A percentile compares a stretch with the other conserved stretches of the same genome.
Conservation (phyloP, 179 eudicot species). For the Camellia oleifera region DNA sequence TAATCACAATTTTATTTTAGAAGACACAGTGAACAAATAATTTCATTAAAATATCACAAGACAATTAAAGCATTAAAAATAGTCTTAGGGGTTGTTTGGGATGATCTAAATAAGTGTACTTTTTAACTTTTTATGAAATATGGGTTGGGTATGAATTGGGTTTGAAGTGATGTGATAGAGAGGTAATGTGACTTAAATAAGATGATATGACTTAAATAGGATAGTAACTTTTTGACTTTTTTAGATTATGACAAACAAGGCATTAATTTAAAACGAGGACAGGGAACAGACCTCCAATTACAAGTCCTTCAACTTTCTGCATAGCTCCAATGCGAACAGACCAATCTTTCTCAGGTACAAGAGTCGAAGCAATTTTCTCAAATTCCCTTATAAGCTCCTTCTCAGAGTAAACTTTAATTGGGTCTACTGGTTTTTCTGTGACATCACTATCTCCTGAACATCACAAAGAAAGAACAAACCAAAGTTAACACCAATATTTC, state of each 20-base stretch:
- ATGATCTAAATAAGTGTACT: too few relatives aligned
- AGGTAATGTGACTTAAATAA: too few relatives aligned
- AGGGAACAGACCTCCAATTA: constrained; percentile 75
- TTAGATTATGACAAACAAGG: too few relatives aligned
- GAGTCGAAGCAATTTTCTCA: constrained; percentile 81
- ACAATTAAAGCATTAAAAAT: not conserved
- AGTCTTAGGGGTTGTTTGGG: too few relatives aligned
- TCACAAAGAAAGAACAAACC: constrained; percentile 1
- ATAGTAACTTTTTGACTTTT: too few relatives aligned
- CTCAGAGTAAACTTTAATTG: constrained; percentile 87
- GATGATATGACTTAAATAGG: too few relatives aligned
- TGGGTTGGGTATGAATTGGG: too few relatives aligned
- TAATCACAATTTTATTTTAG: not conserved
- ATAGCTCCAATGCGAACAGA: constrained; percentile 92
- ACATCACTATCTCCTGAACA: constrained; percentile 76
- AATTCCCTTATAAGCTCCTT: constrained; percentile 91
- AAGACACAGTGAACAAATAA: not conserved
- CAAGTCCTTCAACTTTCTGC: constrained; percentile 95
- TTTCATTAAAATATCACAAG: not conserved
- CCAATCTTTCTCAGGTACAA: constrained; percentile 99
- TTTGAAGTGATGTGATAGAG: too few relatives aligned
- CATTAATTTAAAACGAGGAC: not conserved
- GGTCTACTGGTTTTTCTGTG: constrained; percentile 88
- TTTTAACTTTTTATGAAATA: too few relatives aligned
- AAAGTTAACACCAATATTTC: not conserved